Evolutionary conservation across 768 basidiomycete genomes (phyloP).

Genomic region (Psilocybe cubensis): DNA sequence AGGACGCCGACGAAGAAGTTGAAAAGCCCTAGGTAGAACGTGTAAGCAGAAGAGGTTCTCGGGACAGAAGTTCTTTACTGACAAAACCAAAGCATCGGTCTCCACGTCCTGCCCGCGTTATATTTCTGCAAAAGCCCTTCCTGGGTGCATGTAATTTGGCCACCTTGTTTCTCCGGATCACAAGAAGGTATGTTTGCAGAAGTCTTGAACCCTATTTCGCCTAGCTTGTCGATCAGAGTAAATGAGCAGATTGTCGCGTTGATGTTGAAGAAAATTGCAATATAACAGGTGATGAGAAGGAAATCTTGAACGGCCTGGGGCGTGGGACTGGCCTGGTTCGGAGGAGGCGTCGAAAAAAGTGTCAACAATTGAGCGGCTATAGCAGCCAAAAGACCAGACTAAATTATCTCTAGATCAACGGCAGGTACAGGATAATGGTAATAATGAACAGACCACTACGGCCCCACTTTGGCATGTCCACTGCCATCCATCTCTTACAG

Average conservation of each 20-base stretch:
- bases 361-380: not conserved
- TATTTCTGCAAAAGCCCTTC: not conserved
- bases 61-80: not conserved
- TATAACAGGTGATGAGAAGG: slow-evolving; percentile 13
- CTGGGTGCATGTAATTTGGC: not conserved
- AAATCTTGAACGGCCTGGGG: slow-evolving; percentile 3
- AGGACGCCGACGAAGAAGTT: not conserved
- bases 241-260: slow-evolving; percentile 24
- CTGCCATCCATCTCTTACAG: slow-evolving; percentile 20
- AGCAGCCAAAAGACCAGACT: slow-evolving; percentile 17
- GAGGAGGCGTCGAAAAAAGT: slow-evolving; percentile 1
- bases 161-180: not conserved
- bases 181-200: not conserved
- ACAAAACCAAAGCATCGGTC: not conserved
- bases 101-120: not conserved
- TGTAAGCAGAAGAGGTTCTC: not conserved
- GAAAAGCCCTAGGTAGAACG: not conserved
- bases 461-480: slow-evolving; percentile 19
- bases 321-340: not conserved
- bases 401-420: not conserved
- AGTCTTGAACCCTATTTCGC: slow-evolving; percentile 11
- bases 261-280: slow-evolving; percentile 21
- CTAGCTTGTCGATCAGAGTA: slow-evolving; percentile 24
- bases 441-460: slow-evolving; percentile 14
- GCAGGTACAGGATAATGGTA: not conserved